Percentiles rank a stretch among this genome's conserved stretches.
These are phyloP conservation scores for Myriosclerotinia duriaeana DNA, from an alignment of 2,329 filamentous ascomycete genomes.

Conservation along the genomic window DNA sequence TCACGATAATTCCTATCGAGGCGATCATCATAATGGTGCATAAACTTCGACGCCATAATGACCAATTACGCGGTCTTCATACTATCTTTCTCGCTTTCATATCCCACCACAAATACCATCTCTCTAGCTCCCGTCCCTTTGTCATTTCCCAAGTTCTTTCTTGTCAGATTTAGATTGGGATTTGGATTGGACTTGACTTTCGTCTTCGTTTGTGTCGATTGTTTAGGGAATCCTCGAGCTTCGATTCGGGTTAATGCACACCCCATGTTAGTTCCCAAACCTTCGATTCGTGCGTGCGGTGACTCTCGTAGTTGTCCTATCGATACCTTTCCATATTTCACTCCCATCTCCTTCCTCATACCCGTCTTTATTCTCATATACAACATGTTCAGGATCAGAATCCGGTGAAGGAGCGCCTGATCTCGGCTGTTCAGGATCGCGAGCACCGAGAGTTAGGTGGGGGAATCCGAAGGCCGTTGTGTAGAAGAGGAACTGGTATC, in stretches of 20 bases:
- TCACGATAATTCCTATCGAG: constrained; percentile 45
- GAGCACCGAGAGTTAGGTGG: constrained; percentile 16
- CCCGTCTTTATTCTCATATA: not conserved
- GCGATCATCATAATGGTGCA: constrained; percentile 7
- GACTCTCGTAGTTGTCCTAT: not conserved
- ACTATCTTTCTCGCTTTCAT: not conserved
- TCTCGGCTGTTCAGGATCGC: constrained; percentile 22
- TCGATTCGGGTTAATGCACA: not conserved
- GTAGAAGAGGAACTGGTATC: too few relatives aligned
- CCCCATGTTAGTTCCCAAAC: not conserved
- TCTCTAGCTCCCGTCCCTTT: not conserved
- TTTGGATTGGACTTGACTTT: not conserved
- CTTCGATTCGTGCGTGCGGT: not conserved
- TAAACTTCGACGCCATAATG: too few relatives aligned
- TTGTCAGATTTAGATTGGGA: too few relatives aligned
- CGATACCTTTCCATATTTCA: not conserved
- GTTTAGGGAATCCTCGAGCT: not conserved
- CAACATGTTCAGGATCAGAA: not conserved
- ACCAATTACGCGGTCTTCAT: constrained; percentile 6
- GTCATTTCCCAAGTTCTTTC: too few relatives aligned
- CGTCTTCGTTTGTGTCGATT: not conserved
- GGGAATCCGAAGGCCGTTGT: too few relatives aligned
- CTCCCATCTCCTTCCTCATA: not conserved
- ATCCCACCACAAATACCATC: not conserved
- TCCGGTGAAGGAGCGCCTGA: not conserved